Evolutionary conservation across 805 yeast species (phyloP), one percentile per base, ranked within the genome.

Genomic region (Kluyveromyces aestuarii): DNA sequence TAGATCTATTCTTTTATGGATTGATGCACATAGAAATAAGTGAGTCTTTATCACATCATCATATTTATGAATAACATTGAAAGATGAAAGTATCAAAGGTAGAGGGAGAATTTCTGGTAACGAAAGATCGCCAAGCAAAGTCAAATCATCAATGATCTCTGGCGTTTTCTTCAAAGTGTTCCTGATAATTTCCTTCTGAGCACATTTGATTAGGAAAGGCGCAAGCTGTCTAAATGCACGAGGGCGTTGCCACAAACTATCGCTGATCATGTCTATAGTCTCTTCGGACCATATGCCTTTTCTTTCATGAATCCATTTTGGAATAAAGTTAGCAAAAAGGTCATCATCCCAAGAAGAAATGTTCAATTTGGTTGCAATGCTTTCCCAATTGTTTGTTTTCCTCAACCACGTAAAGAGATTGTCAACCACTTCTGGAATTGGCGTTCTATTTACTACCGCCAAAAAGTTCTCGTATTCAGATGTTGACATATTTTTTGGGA

Each of bases 331-430:
- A 8, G 41, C 38, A 13, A 54, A 30, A 11, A 43, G 30, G 8
- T 53, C 46, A 41, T 55, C 55, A 8, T 45, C 40, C 58, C 59
- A 60, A 6, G 37, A 39, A 2, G 42, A 43, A 14, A 58, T 36
- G 6, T 47, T 40, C 27, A 57, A 38, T 19, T 44, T 18, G 8
- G 44, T 27, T 19, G 50, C 49, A 11, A 55, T n/a, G 25, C 52
- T 52, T 8, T 41, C 40, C 19, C 41, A 36, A 27, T 19, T 33
- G 36, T 33, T 21, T 2, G 48, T 44, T 41, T 53, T 60, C 6
- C 46, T 25, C 14, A 50, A 50, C 19, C 55, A 41, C 18, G 46
- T 43, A 41, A 60, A 42, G 10, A 57, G 48, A 41, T 52, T 57
- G 8, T 52, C 55, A 4, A 61, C 48, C 1, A 59, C 55, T 14